A percentile compares a stretch with the other conserved stretches of the same genome.
Evolutionary conservation across 2,329 filamentous ascomycete genomes (phyloP).

Genomic region (Pseudogymnoascus sp.): DNA sequence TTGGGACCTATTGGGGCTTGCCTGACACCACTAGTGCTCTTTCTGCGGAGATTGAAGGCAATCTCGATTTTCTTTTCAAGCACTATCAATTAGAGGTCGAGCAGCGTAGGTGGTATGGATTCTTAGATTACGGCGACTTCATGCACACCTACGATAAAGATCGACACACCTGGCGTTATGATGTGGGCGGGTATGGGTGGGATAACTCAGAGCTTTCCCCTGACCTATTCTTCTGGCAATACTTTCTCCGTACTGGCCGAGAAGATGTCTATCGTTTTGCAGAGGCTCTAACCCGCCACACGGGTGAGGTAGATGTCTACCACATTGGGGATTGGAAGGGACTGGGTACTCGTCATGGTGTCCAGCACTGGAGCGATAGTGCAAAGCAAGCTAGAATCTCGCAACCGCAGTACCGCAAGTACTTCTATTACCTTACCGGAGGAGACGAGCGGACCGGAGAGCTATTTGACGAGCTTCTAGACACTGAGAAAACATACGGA

Average conservation of each 20-base stretch:
- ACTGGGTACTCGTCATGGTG: slow-evolving; percentile 52
- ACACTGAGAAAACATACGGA: slow-evolving; percentile 44
- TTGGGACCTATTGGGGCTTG: slow-evolving; percentile 47
- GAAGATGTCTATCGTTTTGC: slow-evolving; percentile 50
- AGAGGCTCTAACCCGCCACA: slow-evolving; percentile 49
- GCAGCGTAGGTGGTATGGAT: slow-evolving; percentile 53
- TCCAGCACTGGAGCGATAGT: slow-evolving; percentile 53
- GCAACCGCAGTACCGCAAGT: slow-evolving; percentile 46
- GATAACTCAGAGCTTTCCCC: slow-evolving; percentile 56
- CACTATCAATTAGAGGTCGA: slow-evolving; percentile 49
- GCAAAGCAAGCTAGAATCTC: slow-evolving; percentile 55
- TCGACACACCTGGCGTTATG: slow-evolving; percentile 53
- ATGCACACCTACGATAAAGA: slow-evolving; percentile 54
- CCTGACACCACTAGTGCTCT: slow-evolving; percentile 27
- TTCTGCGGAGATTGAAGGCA: slow-evolving; percentile 37
- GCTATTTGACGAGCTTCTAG: slow-evolving; percentile 31
- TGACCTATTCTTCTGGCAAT: slow-evolving; percentile 54
- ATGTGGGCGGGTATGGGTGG: slow-evolving; percentile 56
- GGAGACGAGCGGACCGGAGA: slow-evolving; percentile 23
- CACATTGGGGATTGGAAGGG: slow-evolving; percentile 50
- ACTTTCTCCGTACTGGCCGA: slow-evolving; percentile 50
- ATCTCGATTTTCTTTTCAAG: slow-evolving; percentile 47
- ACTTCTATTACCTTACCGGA: slow-evolving; percentile 31
- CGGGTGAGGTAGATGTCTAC: slow-evolving; percentile 53
- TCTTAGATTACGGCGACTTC: slow-evolving; percentile 53